phyloP scores from a whole-genome alignment of 108 stramenopile genomes.

The Cyclotella atomus region DNA sequence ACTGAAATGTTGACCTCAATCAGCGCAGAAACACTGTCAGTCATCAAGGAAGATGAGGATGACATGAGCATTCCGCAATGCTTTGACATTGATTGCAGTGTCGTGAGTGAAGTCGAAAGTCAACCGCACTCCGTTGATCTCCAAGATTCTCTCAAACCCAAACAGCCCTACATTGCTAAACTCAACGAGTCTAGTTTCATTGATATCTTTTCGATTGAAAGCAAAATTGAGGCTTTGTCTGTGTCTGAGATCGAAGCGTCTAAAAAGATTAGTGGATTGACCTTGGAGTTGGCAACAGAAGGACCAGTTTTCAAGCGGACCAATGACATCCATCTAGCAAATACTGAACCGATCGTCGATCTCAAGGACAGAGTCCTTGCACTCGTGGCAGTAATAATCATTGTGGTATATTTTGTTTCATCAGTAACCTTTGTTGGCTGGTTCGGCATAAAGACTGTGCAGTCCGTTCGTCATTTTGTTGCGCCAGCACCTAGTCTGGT shows the following conservation, averaged over 20 bases:
- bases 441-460: neutral
- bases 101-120: no score
- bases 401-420: neutral
- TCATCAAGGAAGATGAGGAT: neutral
- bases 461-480: neutral
- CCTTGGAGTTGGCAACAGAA: no score
- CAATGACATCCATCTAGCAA: neutral
- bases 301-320: no score
- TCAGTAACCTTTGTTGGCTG: neutral
- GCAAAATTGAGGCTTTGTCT: neutral
- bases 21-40: neutral
- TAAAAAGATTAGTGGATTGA: no score
- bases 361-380: neutral
- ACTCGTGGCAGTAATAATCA: neutral
- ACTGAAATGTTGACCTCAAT: neutral
- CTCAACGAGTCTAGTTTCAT: neutral
- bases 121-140: no score
- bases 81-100: no score
- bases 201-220: neutral
- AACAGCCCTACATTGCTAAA: neutral
- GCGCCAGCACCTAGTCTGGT: neutral
- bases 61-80: no score
- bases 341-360: neutral
- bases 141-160: neutral
- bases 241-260: neutral